Conservation (phyloP, 176 grass and related monocot genomes). For the Lolium rigidum region DNA sequence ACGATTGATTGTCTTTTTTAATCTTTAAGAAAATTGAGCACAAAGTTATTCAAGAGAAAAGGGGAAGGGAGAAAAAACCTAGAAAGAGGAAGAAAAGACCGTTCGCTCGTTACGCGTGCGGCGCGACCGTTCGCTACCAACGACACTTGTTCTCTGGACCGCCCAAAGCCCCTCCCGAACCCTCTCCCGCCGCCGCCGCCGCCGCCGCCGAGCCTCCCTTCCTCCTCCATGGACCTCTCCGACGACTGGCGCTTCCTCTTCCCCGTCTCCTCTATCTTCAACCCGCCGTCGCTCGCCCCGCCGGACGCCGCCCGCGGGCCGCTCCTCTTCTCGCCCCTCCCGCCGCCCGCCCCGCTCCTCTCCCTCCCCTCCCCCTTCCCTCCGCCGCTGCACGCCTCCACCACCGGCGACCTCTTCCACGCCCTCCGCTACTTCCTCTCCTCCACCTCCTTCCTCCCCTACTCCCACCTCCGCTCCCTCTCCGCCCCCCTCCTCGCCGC, state of each 20-base stretch:
- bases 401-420: constrained; percentile 17
- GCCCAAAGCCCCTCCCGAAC: neutral
- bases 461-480: constrained; percentile 33
- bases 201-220: neutral
- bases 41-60: no score
- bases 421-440: constrained; percentile 44
- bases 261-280: constrained; percentile 49
- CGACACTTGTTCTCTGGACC: no score
- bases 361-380: constrained; percentile 29
- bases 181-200: neutral
- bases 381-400: neutral
- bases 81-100: neutral
- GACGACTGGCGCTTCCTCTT: constrained; percentile 60
- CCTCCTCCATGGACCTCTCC: constrained; percentile 59
- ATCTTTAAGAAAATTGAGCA: no score
- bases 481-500: constrained; percentile 29
- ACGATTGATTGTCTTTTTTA: no score
- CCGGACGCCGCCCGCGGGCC: constrained; percentile 31
- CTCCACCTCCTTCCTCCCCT: constrained; percentile 58
- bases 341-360: constrained; percentile 8
- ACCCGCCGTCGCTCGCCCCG: constrained; percentile 37
- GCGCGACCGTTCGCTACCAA: neutral
- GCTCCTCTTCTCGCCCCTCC: constrained; percentile 42
- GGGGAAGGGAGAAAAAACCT: neutral
- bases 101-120: neutral